These are phyloP conservation scores for Cryptosporidium andersoni DNA, from an alignment of 169 alveolate species.

Conservation along the genomic window DNA sequence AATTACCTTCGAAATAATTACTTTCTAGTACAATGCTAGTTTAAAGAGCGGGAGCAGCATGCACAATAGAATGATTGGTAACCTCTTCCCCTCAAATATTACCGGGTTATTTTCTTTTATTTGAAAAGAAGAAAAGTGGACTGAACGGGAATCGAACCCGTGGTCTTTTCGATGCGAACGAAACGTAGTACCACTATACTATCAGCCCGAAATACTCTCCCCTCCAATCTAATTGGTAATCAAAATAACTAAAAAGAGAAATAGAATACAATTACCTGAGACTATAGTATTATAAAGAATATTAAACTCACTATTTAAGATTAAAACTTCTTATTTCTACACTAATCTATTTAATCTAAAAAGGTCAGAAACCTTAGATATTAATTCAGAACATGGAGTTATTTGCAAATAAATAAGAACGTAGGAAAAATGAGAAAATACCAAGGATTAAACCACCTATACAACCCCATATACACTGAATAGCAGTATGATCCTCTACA, in stretches of 20 bases:
- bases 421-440: slow-evolving; percentile 52
- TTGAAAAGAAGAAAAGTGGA: slow-evolving; percentile 18
- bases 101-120: too few species aligned
- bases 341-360: too few species aligned
- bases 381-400: slow-evolving; percentile 43
- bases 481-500: slow-evolving; percentile 74
- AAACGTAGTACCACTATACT: slow-evolving; percentile 73
- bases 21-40: too few species aligned
- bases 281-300: neutral
- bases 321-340: too few species aligned
- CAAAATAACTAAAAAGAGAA: neutral
- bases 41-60: too few species aligned
- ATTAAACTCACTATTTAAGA: neutral
- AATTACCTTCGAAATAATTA: too few species aligned
- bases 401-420: slow-evolving; percentile 35
- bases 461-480: slow-evolving; percentile 73
- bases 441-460: slow-evolving; percentile 66
- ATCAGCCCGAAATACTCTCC: slow-evolving; percentile 49
- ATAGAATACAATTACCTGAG: neutral
- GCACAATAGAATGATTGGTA: too few species aligned
- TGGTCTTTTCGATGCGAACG: slow-evolving; percentile 73
- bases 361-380: neutral
- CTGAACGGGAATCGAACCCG: slow-evolving; percentile 74
- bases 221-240: neutral
- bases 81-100: too few species aligned